Evolutionary conservation across 176 grass and related monocot genomes (phyloP).

Genomic region (Avena sativa): DNA sequence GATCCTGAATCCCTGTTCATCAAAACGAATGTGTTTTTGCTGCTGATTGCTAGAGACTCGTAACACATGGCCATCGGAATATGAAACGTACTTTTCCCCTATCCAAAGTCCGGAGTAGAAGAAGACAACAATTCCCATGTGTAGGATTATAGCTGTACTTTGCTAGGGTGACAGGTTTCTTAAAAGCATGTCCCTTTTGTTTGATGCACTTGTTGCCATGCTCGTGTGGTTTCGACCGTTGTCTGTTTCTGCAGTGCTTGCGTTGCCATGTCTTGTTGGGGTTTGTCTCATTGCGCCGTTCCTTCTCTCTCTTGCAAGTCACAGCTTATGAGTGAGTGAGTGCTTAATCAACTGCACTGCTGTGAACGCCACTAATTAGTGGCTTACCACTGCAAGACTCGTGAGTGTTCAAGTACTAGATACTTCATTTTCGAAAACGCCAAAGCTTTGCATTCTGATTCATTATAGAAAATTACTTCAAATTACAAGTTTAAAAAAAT

Average conservation of each 20-base stretch:
- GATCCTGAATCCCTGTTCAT: too few relatives aligned
- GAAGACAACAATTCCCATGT: neutral
- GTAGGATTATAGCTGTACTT: slow-evolving; percentile 47
- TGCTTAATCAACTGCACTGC: neutral
- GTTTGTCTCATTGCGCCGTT: neutral
- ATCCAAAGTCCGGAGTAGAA: neutral
- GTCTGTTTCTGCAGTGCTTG: slow-evolving; percentile 30
- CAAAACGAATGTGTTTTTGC: too few relatives aligned
- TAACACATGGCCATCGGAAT: neutral
- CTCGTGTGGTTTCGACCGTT: slow-evolving; percentile 25
- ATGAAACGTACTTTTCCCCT: neutral
- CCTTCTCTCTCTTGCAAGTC: neutral
- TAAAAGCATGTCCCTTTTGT: slow-evolving; percentile 54
- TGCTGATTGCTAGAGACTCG: neutral
- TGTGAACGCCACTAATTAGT: neutral
- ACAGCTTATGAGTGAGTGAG: neutral
- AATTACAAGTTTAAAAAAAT: too few relatives aligned
- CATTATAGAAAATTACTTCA: too few relatives aligned
- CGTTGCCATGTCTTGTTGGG: neutral
- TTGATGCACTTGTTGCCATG: slow-evolving; percentile 44
- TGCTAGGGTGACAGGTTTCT: slow-evolving; percentile 41
- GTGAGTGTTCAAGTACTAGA: neutral
- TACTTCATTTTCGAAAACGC: neutral
- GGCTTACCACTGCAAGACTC: neutral
- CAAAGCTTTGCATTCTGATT: too few relatives aligned